phyloP scores from a whole-genome alignment of 305 asterid genomes.

The Fraxinus platypoda region DNA sequence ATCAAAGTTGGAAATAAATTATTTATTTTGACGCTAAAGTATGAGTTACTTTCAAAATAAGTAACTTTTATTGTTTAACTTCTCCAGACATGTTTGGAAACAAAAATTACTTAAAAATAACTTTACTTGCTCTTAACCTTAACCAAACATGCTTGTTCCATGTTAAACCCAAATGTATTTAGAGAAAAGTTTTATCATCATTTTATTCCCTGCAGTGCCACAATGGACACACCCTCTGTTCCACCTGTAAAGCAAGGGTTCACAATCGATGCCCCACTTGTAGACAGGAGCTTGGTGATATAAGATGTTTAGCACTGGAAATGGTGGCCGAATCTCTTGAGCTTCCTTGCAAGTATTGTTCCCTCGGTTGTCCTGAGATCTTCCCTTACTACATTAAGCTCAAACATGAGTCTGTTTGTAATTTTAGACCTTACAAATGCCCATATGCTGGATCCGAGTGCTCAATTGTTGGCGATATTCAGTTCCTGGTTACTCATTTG shows the following conservation, averaged over 20 bases:
- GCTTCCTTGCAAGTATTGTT: constrained; percentile 74
- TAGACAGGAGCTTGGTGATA: constrained; percentile 86
- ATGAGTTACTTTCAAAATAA: background rate
- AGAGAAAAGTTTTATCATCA: constrained; percentile 15
- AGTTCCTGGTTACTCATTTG: constrained; percentile 65
- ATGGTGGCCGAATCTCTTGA: constrained; percentile 90
- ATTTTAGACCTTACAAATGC: constrained; percentile 80
- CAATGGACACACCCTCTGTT: constrained; percentile 83
- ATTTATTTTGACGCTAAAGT: background rate
- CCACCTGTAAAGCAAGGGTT: constrained; percentile 79
- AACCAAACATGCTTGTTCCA: background rate
- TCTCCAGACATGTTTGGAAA: background rate
- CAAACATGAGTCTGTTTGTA: constrained; percentile 76
- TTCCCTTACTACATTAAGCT: constrained; percentile 80
- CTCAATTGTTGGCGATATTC: constrained; percentile 72
- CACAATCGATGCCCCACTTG: constrained; percentile 88
- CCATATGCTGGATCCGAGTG: constrained; percentile 97
- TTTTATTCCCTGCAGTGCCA: constrained; percentile 58
- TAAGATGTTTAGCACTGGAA: constrained; percentile 86
- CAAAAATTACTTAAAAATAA: background rate
- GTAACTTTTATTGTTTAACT: background rate
- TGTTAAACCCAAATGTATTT: background rate
- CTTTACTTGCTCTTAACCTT: background rate
- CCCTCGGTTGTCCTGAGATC: constrained; percentile 84
- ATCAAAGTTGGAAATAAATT: background rate